These are phyloP conservation scores for Sarocladium oryzae DNA, from an alignment of 2,329 filamentous ascomycete genomes.

Conservation along the genomic window DNA sequence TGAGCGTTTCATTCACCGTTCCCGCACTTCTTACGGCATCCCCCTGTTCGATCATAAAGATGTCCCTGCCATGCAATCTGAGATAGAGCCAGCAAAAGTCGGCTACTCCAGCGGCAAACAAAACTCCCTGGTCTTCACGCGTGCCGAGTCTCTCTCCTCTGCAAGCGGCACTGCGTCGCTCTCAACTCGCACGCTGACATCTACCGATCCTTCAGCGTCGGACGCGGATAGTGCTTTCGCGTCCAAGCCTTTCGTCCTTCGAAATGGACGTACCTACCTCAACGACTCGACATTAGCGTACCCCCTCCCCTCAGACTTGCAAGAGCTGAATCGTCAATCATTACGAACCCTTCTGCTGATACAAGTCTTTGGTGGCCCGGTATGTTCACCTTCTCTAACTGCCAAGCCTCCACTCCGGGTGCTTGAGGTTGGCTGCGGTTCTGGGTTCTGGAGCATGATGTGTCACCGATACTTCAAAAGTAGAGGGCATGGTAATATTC, in stretches of 20 bases:
- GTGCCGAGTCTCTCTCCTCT: slow-evolving; percentile 41
- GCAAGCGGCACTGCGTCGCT: slow-evolving; percentile 36
- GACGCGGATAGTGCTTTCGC: slow-evolving; percentile 30
- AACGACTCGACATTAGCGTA: slow-evolving; percentile 67
- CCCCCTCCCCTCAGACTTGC: slow-evolving; percentile 80
- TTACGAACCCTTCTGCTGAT: slow-evolving; percentile 76
- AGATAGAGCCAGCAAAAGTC: background rate
- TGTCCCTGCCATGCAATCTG: slow-evolving; percentile 4
- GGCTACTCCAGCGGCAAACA: slow-evolving; percentile 17
- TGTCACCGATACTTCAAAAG: slow-evolving; percentile 74
- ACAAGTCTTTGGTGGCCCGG: slow-evolving; percentile 72
- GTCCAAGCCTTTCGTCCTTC: slow-evolving; percentile 55
- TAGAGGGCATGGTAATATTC: slow-evolving; percentile 60
- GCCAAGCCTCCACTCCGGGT: slow-evolving; percentile 68
- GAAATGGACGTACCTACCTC: slow-evolving; percentile 78
- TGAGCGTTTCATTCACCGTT: slow-evolving; percentile 8
- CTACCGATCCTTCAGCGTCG: slow-evolving; percentile 39
- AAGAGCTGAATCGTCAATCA: slow-evolving; percentile 82
- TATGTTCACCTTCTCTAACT: slow-evolving; percentile 63
- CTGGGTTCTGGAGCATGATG: slow-evolving; percentile 83
- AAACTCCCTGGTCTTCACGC: slow-evolving; percentile 24
- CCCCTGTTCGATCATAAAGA: slow-evolving; percentile 7
- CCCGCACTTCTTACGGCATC: slow-evolving; percentile 1
- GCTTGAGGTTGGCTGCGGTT: slow-evolving; percentile 81
- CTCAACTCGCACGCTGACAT: slow-evolving; percentile 40